phyloP scores from a whole-genome alignment of 1,139 yeast species.

The Geotrichum carabidarum region DNA sequence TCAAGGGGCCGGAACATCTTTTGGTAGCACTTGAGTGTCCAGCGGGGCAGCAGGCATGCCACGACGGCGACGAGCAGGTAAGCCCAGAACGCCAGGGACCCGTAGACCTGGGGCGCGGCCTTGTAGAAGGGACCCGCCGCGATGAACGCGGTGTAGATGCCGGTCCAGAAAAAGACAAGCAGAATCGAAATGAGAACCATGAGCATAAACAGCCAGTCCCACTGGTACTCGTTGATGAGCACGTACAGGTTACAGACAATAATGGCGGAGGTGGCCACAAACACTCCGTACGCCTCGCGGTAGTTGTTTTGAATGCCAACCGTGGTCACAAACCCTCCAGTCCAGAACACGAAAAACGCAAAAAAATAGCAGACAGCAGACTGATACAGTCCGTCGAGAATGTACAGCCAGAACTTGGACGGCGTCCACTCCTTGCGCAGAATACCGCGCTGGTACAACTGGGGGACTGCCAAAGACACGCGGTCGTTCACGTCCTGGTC shows the following conservation, averaged over 20 bases:
- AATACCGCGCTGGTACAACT: conserved; percentile 80
- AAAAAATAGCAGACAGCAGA: conserved; percentile 79
- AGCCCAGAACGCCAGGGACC: conserved; percentile 75
- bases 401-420: conserved; percentile 73
- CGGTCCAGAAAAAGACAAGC: conserved; percentile 80
- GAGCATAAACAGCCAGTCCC: conserved; percentile 84
- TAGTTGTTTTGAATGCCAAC: conserved; percentile 72
- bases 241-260: conserved; percentile 77
- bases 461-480: conserved; percentile 83
- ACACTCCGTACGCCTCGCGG: conserved; percentile 78
- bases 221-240: conserved; percentile 74
- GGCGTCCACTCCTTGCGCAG: conserved; percentile 76
- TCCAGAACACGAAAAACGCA: conserved; percentile 66
- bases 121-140: conserved; percentile 67
- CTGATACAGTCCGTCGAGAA: conserved; percentile 85
- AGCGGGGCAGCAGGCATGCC: conserved; percentile 72
- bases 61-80: conserved; percentile 66
- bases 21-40: conserved; percentile 57
- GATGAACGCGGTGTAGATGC: conserved; percentile 69
- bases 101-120: conserved; percentile 70
- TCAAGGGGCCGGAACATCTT: conserved; percentile 69
- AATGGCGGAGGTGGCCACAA: conserved; percentile 74
- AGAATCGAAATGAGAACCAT: conserved; percentile 61
- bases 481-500: conserved; percentile 90
- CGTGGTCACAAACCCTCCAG: conserved; percentile 51